These are phyloP conservation scores for Eucalyptus polybractea DNA, from an alignment of 345 rosid genomes.

Conservation along the genomic window DNA sequence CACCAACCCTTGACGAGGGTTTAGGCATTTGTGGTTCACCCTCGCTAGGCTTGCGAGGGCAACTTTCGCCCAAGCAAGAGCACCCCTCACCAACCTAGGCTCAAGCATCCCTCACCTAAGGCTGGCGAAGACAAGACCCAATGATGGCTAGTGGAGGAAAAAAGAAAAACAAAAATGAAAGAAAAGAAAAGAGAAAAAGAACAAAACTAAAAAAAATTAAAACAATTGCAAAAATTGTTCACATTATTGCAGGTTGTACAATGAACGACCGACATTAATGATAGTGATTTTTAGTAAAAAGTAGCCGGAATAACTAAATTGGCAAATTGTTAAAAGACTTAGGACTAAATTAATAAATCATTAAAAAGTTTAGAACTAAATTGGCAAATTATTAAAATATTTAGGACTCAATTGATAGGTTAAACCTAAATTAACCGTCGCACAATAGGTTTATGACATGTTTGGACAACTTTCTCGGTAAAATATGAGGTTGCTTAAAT, in stretches of 20 bases:
- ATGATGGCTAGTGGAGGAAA: background rate
- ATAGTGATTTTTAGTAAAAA: too few relatives aligned
- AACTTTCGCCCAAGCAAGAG: background rate
- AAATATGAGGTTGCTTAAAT: background rate
- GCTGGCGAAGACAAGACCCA: rapidly evolving
- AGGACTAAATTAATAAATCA: background rate
- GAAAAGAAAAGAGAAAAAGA: too few relatives aligned
- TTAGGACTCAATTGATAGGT: rapidly evolving
- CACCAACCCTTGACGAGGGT: background rate
- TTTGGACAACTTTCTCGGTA: too few relatives aligned
- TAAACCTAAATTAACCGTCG: rapidly evolving
- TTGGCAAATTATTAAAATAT: rapidly evolving
- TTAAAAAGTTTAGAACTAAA: too few relatives aligned
- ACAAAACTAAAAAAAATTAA: too few relatives aligned
- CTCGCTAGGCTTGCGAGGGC: rapidly evolving
- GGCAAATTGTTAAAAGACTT: rapidly evolving
- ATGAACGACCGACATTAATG: rapidly evolving
- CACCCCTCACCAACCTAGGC: background rate
- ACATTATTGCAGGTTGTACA: rapidly evolving
- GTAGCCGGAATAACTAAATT: rapidly evolving
- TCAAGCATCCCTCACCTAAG: background rate
- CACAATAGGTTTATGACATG: too few relatives aligned
- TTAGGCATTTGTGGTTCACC: background rate
- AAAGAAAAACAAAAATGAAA: too few relatives aligned
- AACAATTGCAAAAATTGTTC: background rate